phyloP scores from a whole-genome alignment of 2,329 filamentous ascomycete genomes.

The Sclerotinia glacialis region DNA sequence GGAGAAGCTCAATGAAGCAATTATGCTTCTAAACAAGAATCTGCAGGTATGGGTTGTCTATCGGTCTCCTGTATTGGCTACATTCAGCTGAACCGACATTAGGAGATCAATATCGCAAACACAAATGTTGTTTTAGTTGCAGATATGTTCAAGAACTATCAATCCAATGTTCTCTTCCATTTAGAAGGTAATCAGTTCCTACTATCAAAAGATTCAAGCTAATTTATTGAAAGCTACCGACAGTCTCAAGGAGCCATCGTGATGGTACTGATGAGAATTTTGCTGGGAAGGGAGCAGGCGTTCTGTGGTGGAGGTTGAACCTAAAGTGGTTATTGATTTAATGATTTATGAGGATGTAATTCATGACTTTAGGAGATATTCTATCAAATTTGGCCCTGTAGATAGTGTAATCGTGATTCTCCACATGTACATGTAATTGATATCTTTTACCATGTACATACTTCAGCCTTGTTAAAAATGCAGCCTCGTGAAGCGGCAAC shows the following conservation, averaged over 20 bases:
- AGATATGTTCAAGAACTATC: conserved; percentile 99
- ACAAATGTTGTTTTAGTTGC: conserved; percentile 98
- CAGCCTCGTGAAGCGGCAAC: conserved; percentile 19
- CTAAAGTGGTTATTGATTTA: background rate
- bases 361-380: background rate
- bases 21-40: conserved; percentile 88
- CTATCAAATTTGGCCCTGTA: background rate
- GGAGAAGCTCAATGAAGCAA: conserved; percentile 96
- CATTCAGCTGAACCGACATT: conserved; percentile 19
- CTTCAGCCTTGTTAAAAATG: conserved; percentile 2
- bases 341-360: background rate
- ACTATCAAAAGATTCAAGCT: conserved; percentile 26
- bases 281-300: background rate
- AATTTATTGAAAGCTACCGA: conserved; percentile 63
- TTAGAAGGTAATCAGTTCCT: conserved; percentile 68
- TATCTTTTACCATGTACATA: background rate
- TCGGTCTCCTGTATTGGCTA: background rate
- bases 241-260: conserved; percentile 75
- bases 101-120: conserved; percentile 98
- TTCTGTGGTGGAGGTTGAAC: background rate
- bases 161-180: conserved; percentile 95
- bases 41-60: conserved; percentile 62
- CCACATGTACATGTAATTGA: conserved; percentile 9
- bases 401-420: conserved; percentile 12
- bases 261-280: conserved; percentile 23